phyloP scores from a whole-genome alignment of 2,329 filamentous ascomycete species.

The Microcyclospora tardicrescens region DNA sequence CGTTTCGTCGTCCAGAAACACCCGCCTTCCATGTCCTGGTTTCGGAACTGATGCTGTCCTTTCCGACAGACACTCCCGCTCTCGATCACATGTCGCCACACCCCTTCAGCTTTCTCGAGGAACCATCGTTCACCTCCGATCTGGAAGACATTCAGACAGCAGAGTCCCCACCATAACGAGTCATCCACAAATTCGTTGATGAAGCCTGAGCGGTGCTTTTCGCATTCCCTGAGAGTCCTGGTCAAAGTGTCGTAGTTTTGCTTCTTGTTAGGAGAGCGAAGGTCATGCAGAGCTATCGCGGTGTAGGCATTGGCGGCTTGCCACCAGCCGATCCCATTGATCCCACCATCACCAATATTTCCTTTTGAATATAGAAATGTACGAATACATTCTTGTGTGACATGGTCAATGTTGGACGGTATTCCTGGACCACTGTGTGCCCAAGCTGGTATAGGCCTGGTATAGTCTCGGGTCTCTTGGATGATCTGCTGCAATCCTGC shows the following conservation, averaged over 20 bases:
- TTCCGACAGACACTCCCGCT: slow-evolving; percentile 7
- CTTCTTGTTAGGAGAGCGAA: slow-evolving; percentile 9
- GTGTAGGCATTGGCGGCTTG: slow-evolving; percentile 20
- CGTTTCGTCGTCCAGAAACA: slow-evolving; percentile 12
- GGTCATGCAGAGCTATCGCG: slow-evolving; percentile 16
- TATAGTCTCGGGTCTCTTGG: too few relatives aligned
- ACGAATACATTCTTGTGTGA: too few relatives aligned
- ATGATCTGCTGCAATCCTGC: too few relatives aligned
- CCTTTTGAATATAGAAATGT: too few relatives aligned
- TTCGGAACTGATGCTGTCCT: slow-evolving; percentile 9
- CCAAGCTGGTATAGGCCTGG: too few relatives aligned
- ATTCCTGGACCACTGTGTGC: too few relatives aligned
- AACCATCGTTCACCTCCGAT: slow-evolving; percentile 13
- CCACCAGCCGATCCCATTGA: slow-evolving; percentile 19
- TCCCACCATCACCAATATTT: slow-evolving; percentile 8
- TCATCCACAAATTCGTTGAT: slow-evolving; percentile 20
- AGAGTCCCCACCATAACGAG: slow-evolving; percentile 17
- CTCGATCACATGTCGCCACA: slow-evolving; percentile 12
- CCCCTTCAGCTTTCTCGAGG: slow-evolving; percentile 9
- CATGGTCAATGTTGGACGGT: too few relatives aligned
- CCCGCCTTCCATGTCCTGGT: slow-evolving; percentile 15
- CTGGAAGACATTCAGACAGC: slow-evolving; percentile 13
- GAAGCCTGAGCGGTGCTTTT: slow-evolving; percentile 8
- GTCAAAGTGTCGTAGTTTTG: slow-evolving; percentile 11
- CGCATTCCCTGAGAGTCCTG: slow-evolving; percentile 8